Base-by-base conservation (phyloP, 805 yeast species). In the Saccharomyces eubayanus region DNA sequence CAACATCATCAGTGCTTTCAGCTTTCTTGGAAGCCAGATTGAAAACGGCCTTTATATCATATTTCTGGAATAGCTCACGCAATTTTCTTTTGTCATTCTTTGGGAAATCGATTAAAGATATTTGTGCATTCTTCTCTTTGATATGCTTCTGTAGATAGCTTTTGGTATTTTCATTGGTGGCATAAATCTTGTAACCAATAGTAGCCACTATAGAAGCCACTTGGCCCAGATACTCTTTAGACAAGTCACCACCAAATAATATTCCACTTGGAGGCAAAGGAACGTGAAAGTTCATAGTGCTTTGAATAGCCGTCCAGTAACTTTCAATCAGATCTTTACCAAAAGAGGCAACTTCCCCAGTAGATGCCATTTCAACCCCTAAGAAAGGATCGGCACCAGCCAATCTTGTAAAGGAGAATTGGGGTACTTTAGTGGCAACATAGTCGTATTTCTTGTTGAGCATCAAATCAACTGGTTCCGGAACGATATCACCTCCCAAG, bases 311-410 rank as follows among this genome's bases (percentile, higher is more conserved):
- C 47, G 97, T 86, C 98, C 98, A 94, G 80, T 94, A 94, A 36
- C 98, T 96, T 74, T 94, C 98, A 53, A 79, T 64, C 58, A 86
- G 71, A 72, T 89, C 85, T 57, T 77, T 77, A 63, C 99, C 99
- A 69, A 94, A 94, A 70, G 97, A 88, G 30, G 99, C 99, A 69
- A 94, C 87, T 76, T 94, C 99, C 73, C 99, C 99, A 51, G 99
- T 94, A 11, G 98, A 91, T 6, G 98, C 85, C 99, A 94, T 94
- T 77, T 94, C 99, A 61, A 94, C 99, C 59, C 99, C 99, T 68
- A 94, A 79, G 80, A 88, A 91, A 59, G 99, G 99, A 73, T 94
- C 99, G 50, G 99, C 99, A 61, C 99, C 99, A 20, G 98, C 97
- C 66, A 94, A 79, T 77, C 99, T 85, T 43, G 98, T 91, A 78